A percentile compares a stretch with the other conserved stretches of the same genome.
phyloP scores from a whole-genome alignment of 2,329 filamentous ascomycete species.

The Aureobasidium uvarum region DNA sequence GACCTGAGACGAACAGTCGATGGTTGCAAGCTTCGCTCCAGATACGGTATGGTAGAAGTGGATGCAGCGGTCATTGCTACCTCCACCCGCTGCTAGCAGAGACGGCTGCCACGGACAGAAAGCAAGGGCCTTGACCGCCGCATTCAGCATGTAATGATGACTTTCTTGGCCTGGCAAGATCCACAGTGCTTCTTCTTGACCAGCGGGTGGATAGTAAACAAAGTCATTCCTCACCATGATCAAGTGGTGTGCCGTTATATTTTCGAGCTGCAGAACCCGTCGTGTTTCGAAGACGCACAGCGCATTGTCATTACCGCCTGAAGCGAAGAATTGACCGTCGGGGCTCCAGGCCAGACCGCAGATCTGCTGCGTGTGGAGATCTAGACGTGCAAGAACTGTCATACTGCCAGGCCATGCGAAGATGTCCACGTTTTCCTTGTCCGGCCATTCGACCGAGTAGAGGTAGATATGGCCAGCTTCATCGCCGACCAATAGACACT shows the following conservation, averaged over 20 bases:
- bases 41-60: slow-evolving; percentile 91
- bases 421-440: slow-evolving; percentile 58
- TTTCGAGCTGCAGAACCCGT: slow-evolving; percentile 49
- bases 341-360: slow-evolving; percentile 89
- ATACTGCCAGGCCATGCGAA: slow-evolving; percentile 75
- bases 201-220: slow-evolving; percentile 24
- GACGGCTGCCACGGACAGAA: slow-evolving; percentile 93
- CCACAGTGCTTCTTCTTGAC: slow-evolving; percentile 36
- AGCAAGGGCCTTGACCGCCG: slow-evolving; percentile 93
- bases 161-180: slow-evolving; percentile 50
- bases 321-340: slow-evolving; percentile 74
- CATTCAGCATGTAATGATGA: slow-evolving; percentile 74
- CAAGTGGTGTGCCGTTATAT: slow-evolving; percentile 7
- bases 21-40: slow-evolving; percentile 80
- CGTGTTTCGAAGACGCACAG: slow-evolving; percentile 76
- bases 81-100: slow-evolving; percentile 85
- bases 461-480: slow-evolving; percentile 80
- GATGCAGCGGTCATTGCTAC: slow-evolving; percentile 91
- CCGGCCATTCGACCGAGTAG: slow-evolving; percentile 83
- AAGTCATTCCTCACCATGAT: slow-evolving; percentile 30
- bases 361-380: slow-evolving; percentile 81
- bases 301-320: slow-evolving; percentile 88
- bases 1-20: slow-evolving; percentile 89
- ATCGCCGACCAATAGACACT: slow-evolving; percentile 85
- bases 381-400: slow-evolving; percentile 72